Conservation (phyloP, 257 asterid genomes). For the Solanum appendiculatum region DNA sequence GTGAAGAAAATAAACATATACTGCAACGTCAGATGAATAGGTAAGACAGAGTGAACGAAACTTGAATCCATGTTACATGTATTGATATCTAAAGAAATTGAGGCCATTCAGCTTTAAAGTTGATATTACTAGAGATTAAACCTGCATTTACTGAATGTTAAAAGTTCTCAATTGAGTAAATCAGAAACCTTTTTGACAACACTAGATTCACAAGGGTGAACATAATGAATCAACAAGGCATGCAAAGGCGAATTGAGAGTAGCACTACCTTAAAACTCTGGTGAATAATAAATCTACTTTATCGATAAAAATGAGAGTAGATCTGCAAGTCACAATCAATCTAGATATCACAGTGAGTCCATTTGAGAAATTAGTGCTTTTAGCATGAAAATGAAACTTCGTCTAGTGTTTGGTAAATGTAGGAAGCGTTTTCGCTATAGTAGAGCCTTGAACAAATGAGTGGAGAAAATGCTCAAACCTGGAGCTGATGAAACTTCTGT, state of each 20-base stretch:
- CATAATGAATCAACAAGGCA: neutral
- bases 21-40: neutral
- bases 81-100: neutral
- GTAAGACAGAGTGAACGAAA: neutral
- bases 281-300: neutral
- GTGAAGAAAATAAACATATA: neutral
- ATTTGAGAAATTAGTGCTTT: neutral
- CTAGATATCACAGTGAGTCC: neutral
- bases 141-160: neutral
- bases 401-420: neutral
- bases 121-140: neutral
- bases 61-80: neutral
- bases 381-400: neutral
- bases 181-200: neutral
- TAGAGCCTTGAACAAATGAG: neutral
- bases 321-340: neutral
- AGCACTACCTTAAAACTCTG: neutral
- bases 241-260: neutral
- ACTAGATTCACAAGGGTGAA: neutral
- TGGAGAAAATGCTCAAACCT: neutral
- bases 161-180: neutral
- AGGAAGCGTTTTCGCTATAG: neutral
- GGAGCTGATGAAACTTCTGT: neutral
- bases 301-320: neutral
- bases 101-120: neutral